Conservation (phyloP, 2,329 filamentous ascomycete genomes). For the Ilyonectria mors-panacis region DNA sequence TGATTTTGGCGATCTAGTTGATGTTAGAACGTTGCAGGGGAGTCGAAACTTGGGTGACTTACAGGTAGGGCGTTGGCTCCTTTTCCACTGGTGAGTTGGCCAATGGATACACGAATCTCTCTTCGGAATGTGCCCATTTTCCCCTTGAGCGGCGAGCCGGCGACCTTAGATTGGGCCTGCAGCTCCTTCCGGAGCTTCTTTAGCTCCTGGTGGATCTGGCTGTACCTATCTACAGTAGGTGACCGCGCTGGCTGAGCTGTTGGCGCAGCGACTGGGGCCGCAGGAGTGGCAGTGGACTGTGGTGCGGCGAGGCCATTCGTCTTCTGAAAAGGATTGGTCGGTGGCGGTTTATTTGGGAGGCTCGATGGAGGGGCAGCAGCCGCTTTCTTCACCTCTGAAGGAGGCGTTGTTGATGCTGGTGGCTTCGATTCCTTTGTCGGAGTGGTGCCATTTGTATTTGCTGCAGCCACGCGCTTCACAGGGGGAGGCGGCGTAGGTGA, state of each 20-base stretch:
- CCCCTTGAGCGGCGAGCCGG: slow-evolving; percentile 69
- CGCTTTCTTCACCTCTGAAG: slow-evolving; percentile 40
- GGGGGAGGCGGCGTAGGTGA: slow-evolving; percentile 46
- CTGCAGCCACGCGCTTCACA: slow-evolving; percentile 38
- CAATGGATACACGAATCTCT: slow-evolving; percentile 79
- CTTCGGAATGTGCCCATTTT: slow-evolving; percentile 80
- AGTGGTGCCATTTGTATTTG: slow-evolving; percentile 38
- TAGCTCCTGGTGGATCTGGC: slow-evolving; percentile 76
- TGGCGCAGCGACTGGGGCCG: slow-evolving; percentile 23
- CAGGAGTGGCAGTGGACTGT: slow-evolving; percentile 20
- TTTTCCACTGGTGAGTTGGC: slow-evolving; percentile 79
- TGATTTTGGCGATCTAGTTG: slow-evolving; percentile 55
- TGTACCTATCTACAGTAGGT: slow-evolving; percentile 60
- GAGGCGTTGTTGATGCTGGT: slow-evolving; percentile 37
- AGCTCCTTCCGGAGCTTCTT: slow-evolving; percentile 77
- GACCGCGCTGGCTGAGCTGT: slow-evolving; percentile 24
- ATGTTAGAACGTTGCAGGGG: slow-evolving; percentile 34
- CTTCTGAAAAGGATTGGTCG: slow-evolving; percentile 40
- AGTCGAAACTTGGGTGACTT: slow-evolving; percentile 39
- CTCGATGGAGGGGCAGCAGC: slow-evolving; percentile 33
- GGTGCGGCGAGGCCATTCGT: slow-evolving; percentile 27
- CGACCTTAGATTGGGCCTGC: slow-evolving; percentile 67
- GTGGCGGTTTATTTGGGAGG: slow-evolving; percentile 42
- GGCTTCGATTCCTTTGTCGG: slow-evolving; percentile 41
- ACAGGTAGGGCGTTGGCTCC: slow-evolving; percentile 68